Evolutionary conservation across 345 rosid genomes (phyloP).

Genomic region (Gossypium longicalyx): DNA sequence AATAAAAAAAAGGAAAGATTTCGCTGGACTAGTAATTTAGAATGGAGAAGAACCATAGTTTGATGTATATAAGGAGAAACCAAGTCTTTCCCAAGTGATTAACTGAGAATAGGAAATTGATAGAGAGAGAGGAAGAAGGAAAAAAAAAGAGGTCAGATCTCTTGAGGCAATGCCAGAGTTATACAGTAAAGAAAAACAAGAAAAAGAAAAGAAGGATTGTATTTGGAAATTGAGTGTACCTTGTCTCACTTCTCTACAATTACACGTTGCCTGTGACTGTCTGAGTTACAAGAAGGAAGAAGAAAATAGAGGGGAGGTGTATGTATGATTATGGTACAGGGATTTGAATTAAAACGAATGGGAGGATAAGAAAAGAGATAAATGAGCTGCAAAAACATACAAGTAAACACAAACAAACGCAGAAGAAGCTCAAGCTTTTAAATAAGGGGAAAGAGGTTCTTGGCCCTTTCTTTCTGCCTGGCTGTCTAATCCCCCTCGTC

Average conservation of each 20-base stretch:
- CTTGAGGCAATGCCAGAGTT: neutral
- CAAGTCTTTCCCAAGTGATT: neutral
- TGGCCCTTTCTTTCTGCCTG: conserved; percentile 8
- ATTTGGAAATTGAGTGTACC: neutral
- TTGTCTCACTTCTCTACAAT: neutral
- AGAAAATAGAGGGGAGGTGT: neutral
- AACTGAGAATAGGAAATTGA: neutral
- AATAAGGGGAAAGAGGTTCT: neutral
- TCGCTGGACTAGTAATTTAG: neutral
- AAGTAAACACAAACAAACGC: neutral
- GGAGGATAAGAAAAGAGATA: neutral
- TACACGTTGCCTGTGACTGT: neutral
- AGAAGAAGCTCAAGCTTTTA: neutral
- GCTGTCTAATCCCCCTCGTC: neutral
- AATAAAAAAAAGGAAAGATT: neutral
- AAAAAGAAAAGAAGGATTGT: neutral
- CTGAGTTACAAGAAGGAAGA: neutral
- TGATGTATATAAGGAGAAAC: neutral
- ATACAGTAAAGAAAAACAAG: neutral
- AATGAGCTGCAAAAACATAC: neutral
- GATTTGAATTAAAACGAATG: neutral
- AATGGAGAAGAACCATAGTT: too few relatives aligned
- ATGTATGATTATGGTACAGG: neutral
- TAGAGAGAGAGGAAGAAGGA: neutral
- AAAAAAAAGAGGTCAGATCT: neutral